Evolutionary conservation across 2,329 filamentous ascomycete genomes (phyloP), one percentile per base, ranked within the genome.

Genomic region (Hypoxylon sp.): DNA sequence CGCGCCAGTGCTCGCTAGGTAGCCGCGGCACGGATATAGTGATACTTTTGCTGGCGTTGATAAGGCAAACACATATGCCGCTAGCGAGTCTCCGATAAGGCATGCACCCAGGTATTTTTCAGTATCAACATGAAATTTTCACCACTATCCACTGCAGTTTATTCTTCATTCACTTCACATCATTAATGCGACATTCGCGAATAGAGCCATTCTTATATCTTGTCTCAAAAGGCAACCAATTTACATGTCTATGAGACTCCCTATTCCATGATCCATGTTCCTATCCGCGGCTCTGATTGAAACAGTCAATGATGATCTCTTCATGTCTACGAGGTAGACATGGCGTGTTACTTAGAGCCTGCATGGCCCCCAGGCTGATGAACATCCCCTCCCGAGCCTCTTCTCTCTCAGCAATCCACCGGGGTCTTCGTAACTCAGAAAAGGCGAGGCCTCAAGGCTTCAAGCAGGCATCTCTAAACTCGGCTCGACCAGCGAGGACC

Each of bases 361-460:
- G 55, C 23, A 48, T 29, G 31, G 17, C 50, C 15, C 53, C 45
- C 8, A 55, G 46, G 35, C 18, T 58, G 48, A 41, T 47, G 37
- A 38, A 54, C 56, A 38, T 58, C 57, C 53, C 53, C 50, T 69
- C 60, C 27, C 79, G 81, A 58, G 69, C 77, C 68, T 81, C 83
- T 18, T 88, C 86, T 37, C 80, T 91, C 58, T 89, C 88, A 8
- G 88, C 88, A 38, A 92, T 92, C 68, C 83, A 86, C 63, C 79
- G 82, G 41, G 89, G 89, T 11, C 78, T 91, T 51, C 84, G 86
- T 21, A 59, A 67, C 29, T 77, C 74, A 17, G 63, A 75, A 54
- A 73, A 72, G 51, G 68, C 69, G 29, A 64, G 69, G 46, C 69
- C 70, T 15, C 73, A 74, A 50, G 72, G 72, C 10, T 69, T 69